Evolutionary conservation across 73 alveolate species (phyloP), one percentile per base, ranked within the genome.

Genomic region (Paramecium primaurelia): DNA sequence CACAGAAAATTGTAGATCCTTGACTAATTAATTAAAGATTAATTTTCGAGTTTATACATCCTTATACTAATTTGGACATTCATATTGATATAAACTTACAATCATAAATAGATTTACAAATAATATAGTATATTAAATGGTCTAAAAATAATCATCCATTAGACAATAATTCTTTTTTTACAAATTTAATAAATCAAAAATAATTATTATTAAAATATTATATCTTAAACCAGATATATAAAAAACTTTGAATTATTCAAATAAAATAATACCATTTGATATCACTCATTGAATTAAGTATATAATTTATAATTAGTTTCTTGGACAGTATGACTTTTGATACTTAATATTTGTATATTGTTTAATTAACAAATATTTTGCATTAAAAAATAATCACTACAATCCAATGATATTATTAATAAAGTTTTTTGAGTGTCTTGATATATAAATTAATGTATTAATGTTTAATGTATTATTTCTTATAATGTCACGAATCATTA

Each of bases 401-500:
- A 2, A 54, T 49, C 5, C 5, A 54, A 18, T 54, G 32, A 54
- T n/a, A 18, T n/a, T n/a, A 18, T 54, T 54, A 8, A 54, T 54
- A 54, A 54, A 54, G 69, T 54, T 54, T 34, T 54, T 49, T n/a
- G 11, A 18, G 69, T 54, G 28, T 2, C 69, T 18, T 54, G 69
- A 54, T 18, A 54, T 54, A 54, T 54, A 54, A 49, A 54, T 54
- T 54, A 54, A 54, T 54, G 69, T 54, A 54, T 54, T 54, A 22
- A 54, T 54, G 69, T 64, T 64, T 64, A 64, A 64, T 64, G 84
- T 64, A 64, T 64, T 64, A 64, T 64, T 22, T 64, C 84, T 64
- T 64, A 64, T 64, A 64, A 64, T 64, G 84, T 64, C 84, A 64
- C 84, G 47, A 64, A 64, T 64, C 84, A 36, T 75, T 75, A 75